phyloP scores from a whole-genome alignment of 1,139 yeast species.

The Spencermartinsiella ligniputridi region DNA sequence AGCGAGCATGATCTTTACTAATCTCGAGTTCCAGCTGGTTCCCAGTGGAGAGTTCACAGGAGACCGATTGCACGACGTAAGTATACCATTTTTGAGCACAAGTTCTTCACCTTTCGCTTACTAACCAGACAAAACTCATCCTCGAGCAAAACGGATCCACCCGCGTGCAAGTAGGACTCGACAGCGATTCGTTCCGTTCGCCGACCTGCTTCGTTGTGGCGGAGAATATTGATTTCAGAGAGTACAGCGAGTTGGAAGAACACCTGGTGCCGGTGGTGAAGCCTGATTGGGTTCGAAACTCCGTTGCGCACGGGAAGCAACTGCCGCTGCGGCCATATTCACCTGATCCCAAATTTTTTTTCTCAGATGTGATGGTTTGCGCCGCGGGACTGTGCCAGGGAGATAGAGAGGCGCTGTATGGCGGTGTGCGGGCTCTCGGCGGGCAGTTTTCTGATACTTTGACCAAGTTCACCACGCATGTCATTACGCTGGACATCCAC shows the following conservation, averaged over 20 bases:
- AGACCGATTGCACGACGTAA: neutral
- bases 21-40: slow-evolving; percentile 1
- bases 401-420: slow-evolving; percentile 62
- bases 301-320: slow-evolving; percentile 41
- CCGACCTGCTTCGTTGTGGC: slow-evolving; percentile 41
- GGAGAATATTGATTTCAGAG: slow-evolving; percentile 49
- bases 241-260: slow-evolving; percentile 47
- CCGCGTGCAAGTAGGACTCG: neutral
- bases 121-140: neutral
- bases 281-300: slow-evolving; percentile 58
- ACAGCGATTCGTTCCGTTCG: neutral
- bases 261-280: slow-evolving; percentile 67
- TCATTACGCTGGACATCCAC: slow-evolving; percentile 36
- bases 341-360: slow-evolving; percentile 64
- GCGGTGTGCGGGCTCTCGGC: slow-evolving; percentile 67
- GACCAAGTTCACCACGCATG: slow-evolving; percentile 71
- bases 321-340: slow-evolving; percentile 48
- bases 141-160: neutral
- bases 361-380: slow-evolving; percentile 59
- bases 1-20: neutral
- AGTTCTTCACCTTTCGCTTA: no score
- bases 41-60: neutral
- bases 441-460: slow-evolving; percentile 66
- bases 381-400: slow-evolving; percentile 55
- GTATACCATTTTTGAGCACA: neutral